Percentiles rank a stretch among this genome's conserved stretches.
Conservation (phyloP, 495 filamentous ascomycete species). For the Aspergillus ostianus region DNA sequence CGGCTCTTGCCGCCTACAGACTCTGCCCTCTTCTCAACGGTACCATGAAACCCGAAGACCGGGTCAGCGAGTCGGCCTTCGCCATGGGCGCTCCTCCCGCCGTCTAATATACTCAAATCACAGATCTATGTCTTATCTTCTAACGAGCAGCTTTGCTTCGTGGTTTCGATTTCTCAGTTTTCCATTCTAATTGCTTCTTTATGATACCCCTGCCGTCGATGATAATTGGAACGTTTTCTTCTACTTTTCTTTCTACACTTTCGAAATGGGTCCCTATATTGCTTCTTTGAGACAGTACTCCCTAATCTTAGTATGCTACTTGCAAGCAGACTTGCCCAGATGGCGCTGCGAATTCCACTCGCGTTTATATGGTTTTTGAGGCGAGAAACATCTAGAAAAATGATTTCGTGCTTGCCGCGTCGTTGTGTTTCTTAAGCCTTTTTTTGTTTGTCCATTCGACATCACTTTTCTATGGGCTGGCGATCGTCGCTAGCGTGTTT, state of each 20-base stretch:
- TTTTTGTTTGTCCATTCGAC: too few species aligned
- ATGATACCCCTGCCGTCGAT: slow-evolving; percentile 3
- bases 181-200: not conserved
- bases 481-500: not conserved
- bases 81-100: slow-evolving; percentile 49
- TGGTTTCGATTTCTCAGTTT: not conserved
- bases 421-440: too few species aligned
- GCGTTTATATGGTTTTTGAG: too few species aligned
- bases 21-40: slow-evolving; percentile 91
- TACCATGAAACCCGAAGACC: slow-evolving; percentile 70
- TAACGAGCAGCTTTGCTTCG: not conserved
- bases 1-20: slow-evolving; percentile 39
- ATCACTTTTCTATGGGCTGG: too few species aligned
- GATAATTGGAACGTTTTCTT: not conserved
- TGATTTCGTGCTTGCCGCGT: too few species aligned
- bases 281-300: not conserved
- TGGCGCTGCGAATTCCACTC: not conserved
- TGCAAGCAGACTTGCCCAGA: not conserved
- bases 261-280: not conserved
- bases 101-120: slow-evolving; percentile 13
- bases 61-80: slow-evolving; percentile 51
- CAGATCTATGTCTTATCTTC: not conserved
- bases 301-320: not conserved
- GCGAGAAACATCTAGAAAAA: too few species aligned
- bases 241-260: not conserved